Conservation (phyloP, 1,284 basidiomycete genomes). For the Sporisorium graminicola region DNA sequence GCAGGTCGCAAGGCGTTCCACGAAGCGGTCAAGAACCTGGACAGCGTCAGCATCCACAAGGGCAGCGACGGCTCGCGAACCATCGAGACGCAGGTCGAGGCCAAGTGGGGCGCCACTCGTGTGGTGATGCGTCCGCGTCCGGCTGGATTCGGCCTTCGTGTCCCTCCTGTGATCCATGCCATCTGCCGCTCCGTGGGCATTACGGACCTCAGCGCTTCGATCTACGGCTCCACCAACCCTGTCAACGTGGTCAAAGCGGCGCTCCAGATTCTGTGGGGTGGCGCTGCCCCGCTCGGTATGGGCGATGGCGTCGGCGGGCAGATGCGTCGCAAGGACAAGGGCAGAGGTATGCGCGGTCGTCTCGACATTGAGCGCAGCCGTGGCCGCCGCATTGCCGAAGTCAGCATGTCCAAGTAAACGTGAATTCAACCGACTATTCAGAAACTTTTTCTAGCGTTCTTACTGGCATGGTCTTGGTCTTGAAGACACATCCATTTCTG, state of each 20-base stretch:
- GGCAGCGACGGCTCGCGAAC: conserved; percentile 75
- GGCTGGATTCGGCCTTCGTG: conserved; percentile 87
- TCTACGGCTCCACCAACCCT: conserved; percentile 90
- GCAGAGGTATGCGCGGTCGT: conserved; percentile 59
- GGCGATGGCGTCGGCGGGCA: conserved; percentile 66
- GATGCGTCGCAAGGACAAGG: conserved; percentile 65
- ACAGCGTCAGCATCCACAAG: conserved; percentile 76
- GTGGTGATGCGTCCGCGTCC: conserved; percentile 88
- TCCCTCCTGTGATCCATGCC: conserved; percentile 86
- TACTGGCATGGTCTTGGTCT: neutral
- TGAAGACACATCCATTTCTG: too few species aligned
- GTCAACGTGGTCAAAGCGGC: conserved; percentile 75
- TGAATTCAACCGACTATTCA: neutral
- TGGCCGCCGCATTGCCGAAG: conserved; percentile 59
- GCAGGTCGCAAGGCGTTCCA: conserved; percentile 79
- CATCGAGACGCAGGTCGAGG: conserved; percentile 83
- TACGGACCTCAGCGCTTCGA: conserved; percentile 91
- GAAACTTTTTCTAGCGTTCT: neutral
- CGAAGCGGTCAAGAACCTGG: conserved; percentile 86
- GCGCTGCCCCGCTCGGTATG: conserved; percentile 61
- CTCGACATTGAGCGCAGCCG: conserved; percentile 60
- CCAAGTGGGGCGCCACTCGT: conserved; percentile 86
- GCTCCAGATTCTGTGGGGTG: conserved; percentile 68
- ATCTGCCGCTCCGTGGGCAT: conserved; percentile 92
- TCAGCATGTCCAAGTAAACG: conserved; percentile 41